These are phyloP conservation scores for Globisporangium yorkense DNA, from an alignment of 352 stramenopile genomes.

Conservation along the genomic window DNA sequence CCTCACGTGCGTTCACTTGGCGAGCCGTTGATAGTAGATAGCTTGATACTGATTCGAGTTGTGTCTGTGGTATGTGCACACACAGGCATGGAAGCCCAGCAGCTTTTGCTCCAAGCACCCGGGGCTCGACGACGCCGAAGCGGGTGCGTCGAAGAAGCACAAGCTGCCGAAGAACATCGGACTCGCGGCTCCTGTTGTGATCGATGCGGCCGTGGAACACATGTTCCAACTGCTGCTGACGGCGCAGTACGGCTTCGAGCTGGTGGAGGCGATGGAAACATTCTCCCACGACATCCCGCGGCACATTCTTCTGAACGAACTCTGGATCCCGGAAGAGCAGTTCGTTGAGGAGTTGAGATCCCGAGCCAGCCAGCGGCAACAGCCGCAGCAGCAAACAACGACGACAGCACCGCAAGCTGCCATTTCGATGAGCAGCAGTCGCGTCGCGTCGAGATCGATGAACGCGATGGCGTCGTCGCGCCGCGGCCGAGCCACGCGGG, in stretches of 20 bases:
- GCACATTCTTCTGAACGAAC: constrained; percentile 30
- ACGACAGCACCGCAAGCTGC: not conserved
- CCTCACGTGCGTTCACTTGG: constrained; percentile 39
- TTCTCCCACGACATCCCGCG: constrained; percentile 58
- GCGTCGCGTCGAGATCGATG: constrained; percentile 4
- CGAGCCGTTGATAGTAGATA: too few relatives aligned
- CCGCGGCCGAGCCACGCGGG: constrained; percentile 5
- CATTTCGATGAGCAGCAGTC: not conserved
- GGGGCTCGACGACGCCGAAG: constrained; percentile 36
- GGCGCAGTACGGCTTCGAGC: constrained; percentile 61
- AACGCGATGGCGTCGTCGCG: constrained; percentile 14
- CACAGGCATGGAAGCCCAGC: constrained; percentile 68
- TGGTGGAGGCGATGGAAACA: constrained; percentile 61
- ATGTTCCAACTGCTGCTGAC: constrained; percentile 64
- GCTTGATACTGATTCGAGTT: not conserved
- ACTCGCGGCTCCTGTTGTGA: constrained; percentile 44
- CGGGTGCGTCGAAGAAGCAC: constrained; percentile 28
- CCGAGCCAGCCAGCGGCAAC: not conserved
- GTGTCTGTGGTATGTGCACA: not conserved
- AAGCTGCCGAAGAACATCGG: constrained; percentile 64
- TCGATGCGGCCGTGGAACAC: constrained; percentile 75
- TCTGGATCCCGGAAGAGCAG: constrained; percentile 15
- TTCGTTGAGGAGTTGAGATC: not conserved
- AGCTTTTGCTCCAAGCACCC: constrained; percentile 80
- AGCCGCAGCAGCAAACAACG: not conserved